Conservation (phyloP, 148 eudicot species). For the Chenopodium formosanum region DNA sequence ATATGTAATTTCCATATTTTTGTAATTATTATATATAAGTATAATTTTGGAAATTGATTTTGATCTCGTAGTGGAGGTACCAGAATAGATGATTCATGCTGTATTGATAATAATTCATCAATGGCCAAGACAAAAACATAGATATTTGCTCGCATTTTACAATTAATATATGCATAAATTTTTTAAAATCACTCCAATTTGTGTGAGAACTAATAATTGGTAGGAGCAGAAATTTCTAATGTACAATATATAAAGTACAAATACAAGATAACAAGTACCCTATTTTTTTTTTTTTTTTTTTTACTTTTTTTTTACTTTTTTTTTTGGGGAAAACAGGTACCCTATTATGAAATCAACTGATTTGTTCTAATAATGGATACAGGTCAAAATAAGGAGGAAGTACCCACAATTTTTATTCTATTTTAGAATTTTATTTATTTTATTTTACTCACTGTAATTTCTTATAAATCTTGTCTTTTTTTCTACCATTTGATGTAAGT, state of each 20-base stretch:
- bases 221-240: too few relatives aligned
- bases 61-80: slow-evolving; percentile 4
- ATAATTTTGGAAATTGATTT: slow-evolving; percentile 42
- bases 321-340: too few relatives aligned
- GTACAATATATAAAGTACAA: too few relatives aligned
- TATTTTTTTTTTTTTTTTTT: too few relatives aligned
- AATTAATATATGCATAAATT: too few relatives aligned
- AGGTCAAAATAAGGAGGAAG: background rate
- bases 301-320: too few relatives aligned
- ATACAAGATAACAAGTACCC: too few relatives aligned
- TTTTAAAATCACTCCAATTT: too few relatives aligned
- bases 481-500: background rate
- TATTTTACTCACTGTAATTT: too few relatives aligned
- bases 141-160: background rate
- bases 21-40: slow-evolving; percentile 34
- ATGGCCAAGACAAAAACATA: background rate
- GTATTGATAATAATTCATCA: background rate
- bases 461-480: background rate
- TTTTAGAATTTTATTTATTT: background rate
- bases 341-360: background rate
- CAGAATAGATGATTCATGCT: background rate
- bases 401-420: background rate
- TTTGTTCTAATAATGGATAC: background rate
- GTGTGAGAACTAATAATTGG: too few relatives aligned
- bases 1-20: slow-evolving; percentile 34